Base-by-base conservation (phyloP, 2,329 filamentous ascomycete genomes). In the Lecanicillium sp. region DNA sequence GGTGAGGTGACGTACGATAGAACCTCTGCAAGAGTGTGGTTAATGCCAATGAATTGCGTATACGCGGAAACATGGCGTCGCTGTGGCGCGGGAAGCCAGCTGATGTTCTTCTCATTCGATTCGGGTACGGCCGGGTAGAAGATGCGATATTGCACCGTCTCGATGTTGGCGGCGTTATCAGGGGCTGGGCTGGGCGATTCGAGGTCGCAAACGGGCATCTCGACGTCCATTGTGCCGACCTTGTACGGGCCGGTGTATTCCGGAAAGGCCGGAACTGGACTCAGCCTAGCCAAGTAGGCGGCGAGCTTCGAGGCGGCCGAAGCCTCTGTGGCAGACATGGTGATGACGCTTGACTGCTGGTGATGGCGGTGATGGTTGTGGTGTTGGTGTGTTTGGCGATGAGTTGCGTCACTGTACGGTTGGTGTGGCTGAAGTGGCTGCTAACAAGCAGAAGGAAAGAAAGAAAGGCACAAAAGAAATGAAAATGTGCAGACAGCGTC, bases 11-110 rank as follows among this genome's bases (percentile, higher is more conserved):
- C 75, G 51, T 59, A 80, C 71, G 78, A 81, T 14, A 81, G 63
- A 8, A 80, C 53, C 33, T 75, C 69, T 3, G 78, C 73, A 28
- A 80, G 48, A 25, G 72, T 64, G 19, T 70, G 64, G 0, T 75
- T 73, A 3, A 82, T 68, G 3, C 85, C 85, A 7, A 90, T 54
- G 51, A 94, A 94, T 48, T 78, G 73, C 9, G 81, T 80, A 54
- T 92, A 92, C 1, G 82, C 83, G 13, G 79, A 74, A 8, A 90
- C 65, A 53, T 86, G 82, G 29, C 79, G 77, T 34, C 82, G 65
- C 57, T 94, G 86, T 0, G 87, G 86, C 8, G 73, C 70, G 1
- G 85, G 85, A 37, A 94, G 70, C 86, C 87, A 94, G 50, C 72
- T 75, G 40, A 87, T 81, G 9, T 68, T 68, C 50, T 75, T 75